Evolutionary conservation across 116 monocot genomes (phyloP).

Genomic region (Dioscorea cayenensis): DNA sequence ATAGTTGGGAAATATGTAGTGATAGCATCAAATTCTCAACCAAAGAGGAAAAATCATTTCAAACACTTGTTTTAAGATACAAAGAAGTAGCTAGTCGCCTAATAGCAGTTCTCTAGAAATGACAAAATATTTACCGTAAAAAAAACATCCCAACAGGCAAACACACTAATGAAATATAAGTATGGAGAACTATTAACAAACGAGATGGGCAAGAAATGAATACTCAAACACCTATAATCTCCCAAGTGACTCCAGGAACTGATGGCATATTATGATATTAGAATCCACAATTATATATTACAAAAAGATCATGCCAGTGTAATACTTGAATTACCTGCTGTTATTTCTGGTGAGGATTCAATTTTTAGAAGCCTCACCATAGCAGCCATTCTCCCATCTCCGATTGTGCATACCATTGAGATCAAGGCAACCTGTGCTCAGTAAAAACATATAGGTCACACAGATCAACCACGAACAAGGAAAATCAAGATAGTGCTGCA

Average conservation of each 20-base stretch:
- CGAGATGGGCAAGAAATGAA: not conserved
- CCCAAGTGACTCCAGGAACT: not conserved
- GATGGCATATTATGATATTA: not conserved
- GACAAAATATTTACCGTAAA: too few species aligned
- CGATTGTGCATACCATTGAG: constrained; percentile 3
- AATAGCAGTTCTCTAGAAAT: too few species aligned
- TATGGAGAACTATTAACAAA: not conserved
- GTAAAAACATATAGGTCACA: too few species aligned
- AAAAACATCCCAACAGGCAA: too few species aligned
- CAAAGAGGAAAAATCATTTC: too few species aligned
- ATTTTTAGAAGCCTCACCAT: constrained; percentile 11
- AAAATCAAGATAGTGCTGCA: too few species aligned
- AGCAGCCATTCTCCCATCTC: constrained; percentile 1
- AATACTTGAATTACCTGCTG: constrained; percentile 11
- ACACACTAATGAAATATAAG: not conserved
- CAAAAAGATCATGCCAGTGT: not conserved
- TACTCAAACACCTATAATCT: not conserved
- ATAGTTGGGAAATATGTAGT: too few species aligned
- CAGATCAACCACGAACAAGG: too few species aligned
- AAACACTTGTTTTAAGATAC: too few species aligned
- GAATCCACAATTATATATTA: not conserved
- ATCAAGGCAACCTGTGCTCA: not conserved
- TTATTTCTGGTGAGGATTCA: constrained; percentile 13
- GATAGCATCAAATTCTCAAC: too few species aligned
- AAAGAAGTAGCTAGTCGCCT: too few species aligned